phyloP scores from a whole-genome alignment of 176 grass and related monocot genomes.

The Avena insularis region DNA sequence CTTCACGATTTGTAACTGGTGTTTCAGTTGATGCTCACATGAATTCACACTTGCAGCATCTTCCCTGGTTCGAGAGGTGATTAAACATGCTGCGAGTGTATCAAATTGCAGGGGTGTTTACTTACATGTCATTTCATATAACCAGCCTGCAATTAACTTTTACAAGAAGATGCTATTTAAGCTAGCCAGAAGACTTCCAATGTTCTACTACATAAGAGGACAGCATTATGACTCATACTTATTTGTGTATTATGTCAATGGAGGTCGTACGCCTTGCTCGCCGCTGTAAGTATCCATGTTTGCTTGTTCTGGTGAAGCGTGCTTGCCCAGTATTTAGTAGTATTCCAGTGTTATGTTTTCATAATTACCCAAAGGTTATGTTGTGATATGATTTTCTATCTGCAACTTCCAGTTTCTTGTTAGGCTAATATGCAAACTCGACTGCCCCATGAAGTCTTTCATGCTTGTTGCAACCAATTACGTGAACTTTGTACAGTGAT shows the following conservation, averaged over 20 bases:
- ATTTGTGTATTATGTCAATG: constrained; percentile 94
- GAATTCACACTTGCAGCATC: constrained; percentile 68
- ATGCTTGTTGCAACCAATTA: not conserved
- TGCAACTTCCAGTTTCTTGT: not conserved
- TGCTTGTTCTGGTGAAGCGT: not conserved
- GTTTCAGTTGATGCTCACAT: constrained; percentile 27
- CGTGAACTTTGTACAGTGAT: constrained; percentile 10
- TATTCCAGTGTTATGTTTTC: constrained; percentile 12
- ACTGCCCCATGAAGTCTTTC: constrained; percentile 7
- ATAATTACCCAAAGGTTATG: constrained; percentile 14
- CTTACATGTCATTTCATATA: constrained; percentile 99
- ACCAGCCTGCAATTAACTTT: constrained; percentile 93
- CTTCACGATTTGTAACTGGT: constrained; percentile 35
- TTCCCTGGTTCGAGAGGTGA: constrained; percentile 86
- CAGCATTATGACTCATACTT: constrained; percentile 93
- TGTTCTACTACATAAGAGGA: constrained; percentile 96
- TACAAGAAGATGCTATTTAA: constrained; percentile 98
- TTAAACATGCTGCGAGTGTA: constrained; percentile 94
- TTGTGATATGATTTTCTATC: constrained; percentile 17
- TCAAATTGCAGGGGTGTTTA: constrained; percentile 90
- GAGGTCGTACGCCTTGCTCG: constrained; percentile 77
- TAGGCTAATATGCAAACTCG: constrained; percentile 16
- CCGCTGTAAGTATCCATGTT: constrained; percentile 79
- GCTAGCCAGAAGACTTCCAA: constrained; percentile 77
- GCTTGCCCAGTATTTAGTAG: constrained; percentile 24